phyloP scores from a whole-genome alignment of 2,329 filamentous ascomycete genomes.

The Emmonsiellopsis sp. region DNA sequence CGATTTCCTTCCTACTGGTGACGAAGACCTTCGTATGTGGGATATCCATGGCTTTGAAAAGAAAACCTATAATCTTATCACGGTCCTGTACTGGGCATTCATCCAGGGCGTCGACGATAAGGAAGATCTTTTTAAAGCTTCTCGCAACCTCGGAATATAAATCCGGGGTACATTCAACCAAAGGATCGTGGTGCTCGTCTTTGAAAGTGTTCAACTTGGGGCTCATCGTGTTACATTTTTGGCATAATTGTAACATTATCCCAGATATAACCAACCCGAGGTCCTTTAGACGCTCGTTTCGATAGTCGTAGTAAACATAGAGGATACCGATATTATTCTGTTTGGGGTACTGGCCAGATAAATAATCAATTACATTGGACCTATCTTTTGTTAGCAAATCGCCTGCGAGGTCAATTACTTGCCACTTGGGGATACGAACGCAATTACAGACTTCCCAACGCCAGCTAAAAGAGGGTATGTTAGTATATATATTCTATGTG shows the following conservation, averaged over 20 bases:
- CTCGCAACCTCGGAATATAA: not conserved
- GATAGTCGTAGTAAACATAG: constrained; percentile 1
- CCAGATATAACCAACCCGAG: not conserved
- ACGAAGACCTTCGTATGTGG: not conserved
- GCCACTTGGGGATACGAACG: not conserved
- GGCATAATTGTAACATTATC: not conserved
- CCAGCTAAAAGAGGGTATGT: not conserved
- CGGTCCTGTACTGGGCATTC: constrained; percentile 1
- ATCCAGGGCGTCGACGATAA: constrained; percentile 1
- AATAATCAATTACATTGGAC: constrained; percentile 2
- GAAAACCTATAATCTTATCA: not conserved
- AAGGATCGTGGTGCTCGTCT: not conserved
- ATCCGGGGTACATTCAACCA: not conserved
- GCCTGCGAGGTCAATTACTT: not conserved
- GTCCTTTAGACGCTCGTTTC: not conserved
- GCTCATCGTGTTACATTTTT: not conserved
- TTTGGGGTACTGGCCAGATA: not conserved
- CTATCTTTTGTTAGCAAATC: not conserved
- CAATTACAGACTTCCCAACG: constrained; percentile 1
- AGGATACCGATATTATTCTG: not conserved
- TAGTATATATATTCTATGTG: not conserved
- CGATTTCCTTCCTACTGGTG: not conserved
- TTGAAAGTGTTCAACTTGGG: not conserved
- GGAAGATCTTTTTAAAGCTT: not conserved
- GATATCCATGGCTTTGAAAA: not conserved